Evolutionary conservation across 2,329 filamentous ascomycete species (phyloP).

Genomic region (Phialophora tarda): DNA sequence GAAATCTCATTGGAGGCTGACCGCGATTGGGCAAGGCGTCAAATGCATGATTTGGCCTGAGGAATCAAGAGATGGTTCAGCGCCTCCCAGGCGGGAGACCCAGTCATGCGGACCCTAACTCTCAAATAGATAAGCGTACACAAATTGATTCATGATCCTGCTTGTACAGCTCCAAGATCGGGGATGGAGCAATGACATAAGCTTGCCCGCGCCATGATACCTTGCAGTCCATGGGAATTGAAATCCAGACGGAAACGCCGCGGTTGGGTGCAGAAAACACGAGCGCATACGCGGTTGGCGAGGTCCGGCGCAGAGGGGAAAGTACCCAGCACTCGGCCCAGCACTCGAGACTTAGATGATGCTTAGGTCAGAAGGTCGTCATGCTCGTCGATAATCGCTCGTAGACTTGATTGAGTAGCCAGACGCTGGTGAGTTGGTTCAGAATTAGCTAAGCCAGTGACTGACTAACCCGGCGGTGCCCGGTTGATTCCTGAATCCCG

Average conservation of each 20-base stretch:
- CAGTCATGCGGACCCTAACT: neutral
- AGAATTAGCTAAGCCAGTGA: conserved; percentile 17
- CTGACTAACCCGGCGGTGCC: neutral
- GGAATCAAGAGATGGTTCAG: neutral
- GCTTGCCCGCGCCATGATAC: neutral
- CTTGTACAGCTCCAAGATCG: neutral
- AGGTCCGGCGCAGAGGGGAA: neutral
- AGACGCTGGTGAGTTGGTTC: neutral
- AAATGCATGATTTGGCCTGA: neutral
- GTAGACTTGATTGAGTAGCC: conserved; percentile 1
- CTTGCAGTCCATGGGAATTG: neutral
- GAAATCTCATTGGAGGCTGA: conserved; percentile 1
- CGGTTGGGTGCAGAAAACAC: neutral
- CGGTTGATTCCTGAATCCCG: neutral
- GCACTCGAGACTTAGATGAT: neutral
- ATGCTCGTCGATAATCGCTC: neutral
- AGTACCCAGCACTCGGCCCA: too few relatives aligned
- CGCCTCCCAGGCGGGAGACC: neutral
- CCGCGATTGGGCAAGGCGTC: neutral
- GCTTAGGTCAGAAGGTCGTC: conserved; percentile 23
- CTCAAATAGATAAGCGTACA: neutral
- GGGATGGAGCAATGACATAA: conserved; percentile 9
- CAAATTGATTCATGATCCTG: neutral
- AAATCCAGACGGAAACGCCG: conserved; percentile 9
- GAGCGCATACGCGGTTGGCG: conserved; percentile 2